These are phyloP conservation scores for Poronia punctata DNA, from an alignment of 495 filamentous ascomycete species.

Conservation along the genomic window DNA sequence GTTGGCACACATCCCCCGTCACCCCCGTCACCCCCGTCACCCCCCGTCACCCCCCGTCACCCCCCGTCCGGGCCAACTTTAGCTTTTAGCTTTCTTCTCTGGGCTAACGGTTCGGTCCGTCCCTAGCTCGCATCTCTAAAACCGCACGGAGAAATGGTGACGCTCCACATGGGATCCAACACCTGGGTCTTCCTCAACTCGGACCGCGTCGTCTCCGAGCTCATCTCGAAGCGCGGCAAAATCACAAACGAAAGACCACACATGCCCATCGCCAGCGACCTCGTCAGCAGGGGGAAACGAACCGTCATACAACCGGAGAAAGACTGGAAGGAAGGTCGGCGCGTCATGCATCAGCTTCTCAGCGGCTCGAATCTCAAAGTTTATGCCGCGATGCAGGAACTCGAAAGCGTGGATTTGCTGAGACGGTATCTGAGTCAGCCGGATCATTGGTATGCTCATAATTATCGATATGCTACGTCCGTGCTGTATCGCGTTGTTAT, in stretches of 20 bases:
- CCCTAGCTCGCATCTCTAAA: slow-evolving; percentile 2
- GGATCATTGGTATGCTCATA: slow-evolving; percentile 31
- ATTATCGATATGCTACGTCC: slow-evolving; percentile 37
- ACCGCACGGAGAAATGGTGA: slow-evolving; percentile 18
- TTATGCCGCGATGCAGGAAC: slow-evolving; percentile 33
- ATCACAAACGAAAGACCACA: slow-evolving; percentile 22
- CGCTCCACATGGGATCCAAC: slow-evolving; percentile 20
- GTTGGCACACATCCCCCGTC: neutral
- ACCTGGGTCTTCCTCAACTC: slow-evolving; percentile 31
- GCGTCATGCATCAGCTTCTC: slow-evolving; percentile 38
- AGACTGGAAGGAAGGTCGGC: slow-evolving; percentile 21
- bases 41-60: neutral
- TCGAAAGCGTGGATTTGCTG: slow-evolving; percentile 34
- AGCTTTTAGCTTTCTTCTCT: neutral
- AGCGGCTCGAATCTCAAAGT: slow-evolving; percentile 27
- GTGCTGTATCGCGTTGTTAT: slow-evolving; percentile 27
- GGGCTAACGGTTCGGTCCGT: neutral
- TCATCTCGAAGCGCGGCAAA: slow-evolving; percentile 26
- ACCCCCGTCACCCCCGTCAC: neutral
- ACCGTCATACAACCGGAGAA: slow-evolving; percentile 23
- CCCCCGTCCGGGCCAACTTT: no score
- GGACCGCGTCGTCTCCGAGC: slow-evolving; percentile 25
- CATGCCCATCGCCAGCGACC: slow-evolving; percentile 20
- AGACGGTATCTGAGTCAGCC: slow-evolving; percentile 29
- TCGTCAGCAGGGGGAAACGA: slow-evolving; percentile 24